Percentiles rank a stretch among this genome's conserved stretches.
These are phyloP conservation scores for Bruguiera sexangula DNA, from an alignment of 345 rosid genomes.

Conservation along the genomic window DNA sequence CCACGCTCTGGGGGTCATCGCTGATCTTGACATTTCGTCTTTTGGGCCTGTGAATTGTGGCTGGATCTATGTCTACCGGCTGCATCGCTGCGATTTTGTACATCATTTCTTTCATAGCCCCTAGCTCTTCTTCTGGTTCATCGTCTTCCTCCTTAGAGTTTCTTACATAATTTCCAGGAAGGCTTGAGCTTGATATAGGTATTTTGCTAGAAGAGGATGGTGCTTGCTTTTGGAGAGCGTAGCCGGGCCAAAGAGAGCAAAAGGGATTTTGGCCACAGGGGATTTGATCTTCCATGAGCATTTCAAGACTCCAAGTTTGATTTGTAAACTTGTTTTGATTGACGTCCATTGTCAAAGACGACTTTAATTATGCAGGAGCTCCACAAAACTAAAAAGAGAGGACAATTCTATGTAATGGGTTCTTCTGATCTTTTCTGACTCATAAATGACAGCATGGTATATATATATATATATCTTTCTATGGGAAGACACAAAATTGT, in stretches of 20 bases:
- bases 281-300: conserved; percentile 46
- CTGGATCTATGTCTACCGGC: conserved; percentile 88
- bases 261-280: conserved; percentile 30
- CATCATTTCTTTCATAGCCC: conserved; percentile 97
- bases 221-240: conserved; percentile 20
- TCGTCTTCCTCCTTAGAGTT: conserved; percentile 33
- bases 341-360: conserved; percentile 44
- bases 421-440: conserved; percentile 17
- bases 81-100: conserved; percentile 94
- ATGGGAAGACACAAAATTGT: conserved; percentile 31
- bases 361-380: conserved; percentile 5
- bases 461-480: neutral
- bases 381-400: neutral
- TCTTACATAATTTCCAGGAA: conserved; percentile 19
- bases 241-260: conserved; percentile 30
- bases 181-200: conserved; percentile 18
- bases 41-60: conserved; percentile 68
- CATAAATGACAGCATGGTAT: neutral
- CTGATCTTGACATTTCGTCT: conserved; percentile 86
- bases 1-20: conserved; percentile 94
- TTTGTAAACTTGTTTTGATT: conserved; percentile 47
- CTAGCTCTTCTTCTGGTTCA: conserved; percentile 69
- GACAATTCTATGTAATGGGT: conserved; percentile 15
- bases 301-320: conserved; percentile 44
- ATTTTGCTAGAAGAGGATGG: conserved; percentile 20